Evolutionary conservation across 1,284 basidiomycete species (phyloP), one percentile per base, ranked within the genome.

Genomic region (Cerrena zonata): DNA sequence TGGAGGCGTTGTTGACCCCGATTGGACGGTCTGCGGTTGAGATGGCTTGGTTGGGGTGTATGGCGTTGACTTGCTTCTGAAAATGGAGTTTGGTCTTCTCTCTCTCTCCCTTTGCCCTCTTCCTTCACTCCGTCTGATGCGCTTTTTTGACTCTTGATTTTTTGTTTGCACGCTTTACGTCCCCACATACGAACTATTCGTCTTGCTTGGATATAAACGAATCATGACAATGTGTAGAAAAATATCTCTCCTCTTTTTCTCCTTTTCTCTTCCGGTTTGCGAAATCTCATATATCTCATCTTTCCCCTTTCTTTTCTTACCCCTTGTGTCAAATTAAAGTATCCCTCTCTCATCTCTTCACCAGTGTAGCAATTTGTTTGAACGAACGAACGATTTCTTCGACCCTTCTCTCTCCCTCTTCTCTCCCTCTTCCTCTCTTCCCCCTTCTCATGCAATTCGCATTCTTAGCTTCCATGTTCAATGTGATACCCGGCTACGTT

Each of bases 31-130:
- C 89, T 2, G 84, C 81, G 21, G 74, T 88, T 55, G 88, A 91
- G 70, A 86, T 90, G 84, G 82, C 82, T 22, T 91, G 87, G 85
- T 71, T 86, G 42, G 89, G 86, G 10, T 82, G 82, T 52, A 74
- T 91, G 62, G 85, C 88, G 7, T 72, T 91, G 52, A 84, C 82
- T 52, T 86, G 83, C 55, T 89, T 88, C 52, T 30, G 48, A 19
- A 34, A 41, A 3, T 34, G 15, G 7, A 15, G 30, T 34, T 34
- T n/a, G n/a, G n/a, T n/a, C n/a, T n/a, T n/a, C n/a, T n/a, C n/a
- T n/a, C n/a, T n/a, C n/a, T n/a, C 30, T 34, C 30, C 30, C 15
- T 34, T 34, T 34, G n/a, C n/a, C n/a, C n/a, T n/a, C n/a, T n/a
- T n/a, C n/a, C n/a, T n/a, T n/a, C n/a, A n/a, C n/a, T n/a, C n/a